Evolutionary conservation across 208 protist genomes (phyloP), one percentile per base, ranked within the genome.

Genomic region (Leptomonas pyrrhocoris): DNA sequence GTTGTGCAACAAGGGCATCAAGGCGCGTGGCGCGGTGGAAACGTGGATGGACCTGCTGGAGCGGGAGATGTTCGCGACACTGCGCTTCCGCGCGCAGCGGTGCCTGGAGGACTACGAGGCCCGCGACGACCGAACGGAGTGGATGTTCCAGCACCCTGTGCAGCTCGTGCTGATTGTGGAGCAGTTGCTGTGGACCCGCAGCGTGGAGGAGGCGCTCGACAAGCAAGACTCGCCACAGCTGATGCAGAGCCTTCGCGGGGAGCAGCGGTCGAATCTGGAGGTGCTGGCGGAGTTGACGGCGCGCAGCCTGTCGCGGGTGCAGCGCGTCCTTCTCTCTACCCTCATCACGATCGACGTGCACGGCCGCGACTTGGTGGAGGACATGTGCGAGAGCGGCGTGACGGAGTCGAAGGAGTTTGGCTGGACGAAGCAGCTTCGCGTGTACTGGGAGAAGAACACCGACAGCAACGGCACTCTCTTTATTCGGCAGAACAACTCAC

Each of bases 301-400:
- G 19, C 75, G 77, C 18, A 82, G 93, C 62, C 76, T 99, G 27
- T 94, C 92, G 11, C 86, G 88, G 48, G 80, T 98, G 42, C 89
- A 99, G 73, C 92, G 98, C 40, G 88, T 93, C 27, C 79, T 95
- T 21, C 81, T 99, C 53, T 96, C 94, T 11, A 97, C 98, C 19
- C 81, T 99, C 49, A 99, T 99, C 71, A 98, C 97, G 25, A 97
- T 99, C 45, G 98, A 99, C 65, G 98, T 99, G 27, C 98, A 99
- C 79, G 95, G 96, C 18, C 88, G 98, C 68, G 98, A 99, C 69
- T 87, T 99, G 40, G 86, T 98, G 18, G 84, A 95, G 38, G 81
- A 93, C 50, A 97, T 99, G 92, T 96, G 89, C 64, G 90, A 95
- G 45, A 96, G 85, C 68, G 80, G 82, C 13, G 94, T 98, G 21